These are phyloP conservation scores for Papiliotrema fonsecae DNA, from an alignment of 1,284 basidiomycete genomes.

Conservation along the genomic window DNA sequence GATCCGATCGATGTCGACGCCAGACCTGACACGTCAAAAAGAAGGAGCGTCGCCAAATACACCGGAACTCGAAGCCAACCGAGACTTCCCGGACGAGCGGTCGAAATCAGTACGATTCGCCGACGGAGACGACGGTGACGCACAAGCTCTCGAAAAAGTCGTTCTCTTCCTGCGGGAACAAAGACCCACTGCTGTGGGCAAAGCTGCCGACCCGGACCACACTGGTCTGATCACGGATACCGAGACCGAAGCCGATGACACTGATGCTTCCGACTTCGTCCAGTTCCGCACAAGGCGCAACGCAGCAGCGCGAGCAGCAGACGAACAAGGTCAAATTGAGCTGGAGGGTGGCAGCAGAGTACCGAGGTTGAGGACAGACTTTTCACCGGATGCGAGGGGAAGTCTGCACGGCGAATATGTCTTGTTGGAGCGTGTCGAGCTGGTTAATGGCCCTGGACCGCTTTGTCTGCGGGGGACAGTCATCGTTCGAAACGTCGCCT, in stretches of 20 bases:
- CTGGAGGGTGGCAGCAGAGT: conserved; percentile 36
- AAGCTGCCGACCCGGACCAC: conserved; percentile 35
- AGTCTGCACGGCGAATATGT: conserved; percentile 37
- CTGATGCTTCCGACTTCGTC: conserved; percentile 43
- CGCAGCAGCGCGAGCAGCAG: conserved; percentile 28
- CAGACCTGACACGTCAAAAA: conserved; percentile 38
- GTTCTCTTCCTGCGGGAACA: conserved; percentile 47
- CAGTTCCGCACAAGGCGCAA: conserved; percentile 43
- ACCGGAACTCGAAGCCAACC: conserved; percentile 19
- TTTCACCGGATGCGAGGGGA: conserved; percentile 38
- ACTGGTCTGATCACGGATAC: conserved; percentile 27
- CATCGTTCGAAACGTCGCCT: conserved; percentile 53
- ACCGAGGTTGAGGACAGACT: conserved; percentile 44
- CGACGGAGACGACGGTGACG: conserved; percentile 31
- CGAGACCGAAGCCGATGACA: conserved; percentile 47
- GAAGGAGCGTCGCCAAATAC: conserved; percentile 18
- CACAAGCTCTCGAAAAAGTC: conserved; percentile 42
- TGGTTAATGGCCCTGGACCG: conserved; percentile 28
- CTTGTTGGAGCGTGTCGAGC: conserved; percentile 43
- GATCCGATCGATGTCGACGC: conserved; percentile 45
- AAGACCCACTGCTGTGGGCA: conserved; percentile 44
- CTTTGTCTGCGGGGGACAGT: conserved; percentile 49
- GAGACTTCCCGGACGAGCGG: conserved; percentile 34
- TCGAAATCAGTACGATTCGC: conserved; percentile 47
- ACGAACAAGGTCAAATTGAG: conserved; percentile 26